Evolutionary conservation across 75 land plant species (phyloP).

Genomic region (Sequoia sempervirens): DNA sequence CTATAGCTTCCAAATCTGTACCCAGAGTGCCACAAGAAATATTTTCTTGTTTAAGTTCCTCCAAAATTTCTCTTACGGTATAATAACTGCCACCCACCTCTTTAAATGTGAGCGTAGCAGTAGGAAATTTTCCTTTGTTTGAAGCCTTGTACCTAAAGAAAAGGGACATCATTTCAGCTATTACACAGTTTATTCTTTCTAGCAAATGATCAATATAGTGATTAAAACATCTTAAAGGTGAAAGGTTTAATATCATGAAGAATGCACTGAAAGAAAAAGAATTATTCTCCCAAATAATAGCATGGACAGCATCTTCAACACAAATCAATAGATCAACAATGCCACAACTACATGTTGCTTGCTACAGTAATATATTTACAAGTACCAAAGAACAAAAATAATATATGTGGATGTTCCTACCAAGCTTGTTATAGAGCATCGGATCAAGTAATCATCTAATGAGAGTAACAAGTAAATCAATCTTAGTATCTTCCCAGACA

Average conservation of each 20-base stretch:
- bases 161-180: background rate
- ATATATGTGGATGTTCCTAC: background rate
- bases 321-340: background rate
- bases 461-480: background rate
- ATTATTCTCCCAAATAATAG: background rate
- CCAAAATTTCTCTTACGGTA: conserved; percentile 49
- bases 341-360: background rate
- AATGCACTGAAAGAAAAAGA: background rate
- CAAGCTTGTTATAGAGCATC: background rate
- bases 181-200: background rate
- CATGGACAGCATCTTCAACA: background rate
- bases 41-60: conserved; percentile 60
- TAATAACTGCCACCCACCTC: conserved; percentile 71
- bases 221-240: background rate
- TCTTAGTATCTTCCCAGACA: background rate
- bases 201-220: background rate
- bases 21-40: conserved; percentile 1
- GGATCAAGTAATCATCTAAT: background rate
- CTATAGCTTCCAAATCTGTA: background rate
- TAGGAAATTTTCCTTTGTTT: conserved; percentile 56
- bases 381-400: background rate
- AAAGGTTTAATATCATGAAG: background rate
- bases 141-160: conserved; percentile 38
- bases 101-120: conserved; percentile 54
- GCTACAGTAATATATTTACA: background rate